These are phyloP conservation scores for Acacia acuminata DNA, from an alignment of 306 rosid species.

Conservation along the genomic window DNA sequence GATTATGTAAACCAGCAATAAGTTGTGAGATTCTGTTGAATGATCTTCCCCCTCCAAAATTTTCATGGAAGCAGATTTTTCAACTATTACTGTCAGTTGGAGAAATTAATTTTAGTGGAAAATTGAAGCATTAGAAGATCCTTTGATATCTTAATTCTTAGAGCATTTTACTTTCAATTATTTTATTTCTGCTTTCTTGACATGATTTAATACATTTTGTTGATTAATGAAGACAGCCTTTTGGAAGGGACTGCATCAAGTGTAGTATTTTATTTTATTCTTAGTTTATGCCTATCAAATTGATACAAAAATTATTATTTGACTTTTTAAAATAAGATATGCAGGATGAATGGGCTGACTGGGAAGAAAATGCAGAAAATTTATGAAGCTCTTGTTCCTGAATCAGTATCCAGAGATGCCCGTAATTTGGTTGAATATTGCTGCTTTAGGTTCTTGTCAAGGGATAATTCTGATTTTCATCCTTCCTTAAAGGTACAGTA, in stretches of 20 bases:
- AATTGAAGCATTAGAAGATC: conserved; percentile 17
- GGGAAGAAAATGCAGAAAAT: conserved; percentile 91
- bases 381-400: conserved; percentile 81
- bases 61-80: background rate
- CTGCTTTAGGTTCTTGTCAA: conserved; percentile 96
- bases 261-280: background rate
- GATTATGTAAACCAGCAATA: background rate
- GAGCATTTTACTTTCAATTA: conserved; percentile 1
- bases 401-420: conserved; percentile 63
- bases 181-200: conserved; percentile 11
- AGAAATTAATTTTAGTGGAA: background rate
- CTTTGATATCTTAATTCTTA: background rate
- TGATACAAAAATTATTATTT: conserved; percentile 46
- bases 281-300: conserved; percentile 35
- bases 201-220: background rate
- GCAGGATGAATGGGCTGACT: conserved; percentile 98
- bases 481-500: conserved; percentile 80
- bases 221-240: background rate
- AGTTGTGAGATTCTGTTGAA: background rate
- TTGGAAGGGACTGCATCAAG: background rate
- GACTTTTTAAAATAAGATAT: conserved; percentile 61
- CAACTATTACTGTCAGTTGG: conserved; percentile 22
- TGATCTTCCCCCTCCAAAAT: background rate
- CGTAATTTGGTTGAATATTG: conserved; percentile 94
- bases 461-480: conserved; percentile 79